Percentiles rank a stretch among this genome's conserved stretches.
These are phyloP conservation scores for Psilocybe tampanensis DNA, from an alignment of 768 basidiomycete species.

Conservation along the genomic window DNA sequence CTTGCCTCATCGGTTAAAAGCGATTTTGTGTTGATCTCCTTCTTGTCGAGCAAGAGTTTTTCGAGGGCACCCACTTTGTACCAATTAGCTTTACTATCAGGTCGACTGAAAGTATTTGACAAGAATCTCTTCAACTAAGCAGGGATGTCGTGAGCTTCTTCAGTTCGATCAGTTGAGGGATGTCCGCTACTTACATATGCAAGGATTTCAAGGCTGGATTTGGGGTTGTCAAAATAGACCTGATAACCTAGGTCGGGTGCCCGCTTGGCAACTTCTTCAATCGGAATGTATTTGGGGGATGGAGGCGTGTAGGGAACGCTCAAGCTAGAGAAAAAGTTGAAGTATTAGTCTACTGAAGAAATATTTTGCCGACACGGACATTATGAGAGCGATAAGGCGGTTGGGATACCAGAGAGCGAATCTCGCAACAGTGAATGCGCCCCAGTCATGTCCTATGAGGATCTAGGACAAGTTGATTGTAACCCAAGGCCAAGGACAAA, in stretches of 20 bases:
- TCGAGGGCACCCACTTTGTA: slow-evolving; percentile 27
- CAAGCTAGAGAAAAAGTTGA: slow-evolving; percentile 41
- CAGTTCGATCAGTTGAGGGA: background rate
- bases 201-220: slow-evolving; percentile 58
- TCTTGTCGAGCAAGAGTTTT: slow-evolving; percentile 23
- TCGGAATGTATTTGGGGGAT: slow-evolving; percentile 43
- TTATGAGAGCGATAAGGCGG: slow-evolving; percentile 55
- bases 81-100: slow-evolving; percentile 20
- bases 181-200: slow-evolving; percentile 40
- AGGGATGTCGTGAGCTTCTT: background rate
- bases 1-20: slow-evolving; percentile 30
- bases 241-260: slow-evolving; percentile 70
- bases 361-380: slow-evolving; percentile 42
- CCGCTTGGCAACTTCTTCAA: slow-evolving; percentile 50
- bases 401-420: slow-evolving; percentile 77
- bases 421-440: slow-evolving; percentile 60
- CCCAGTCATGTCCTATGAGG: slow-evolving; percentile 85
- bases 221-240: slow-evolving; percentile 58
- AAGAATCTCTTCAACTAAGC: slow-evolving; percentile 42
- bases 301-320: slow-evolving; percentile 73
- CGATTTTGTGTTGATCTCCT: slow-evolving; percentile 13
- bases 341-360: background rate
- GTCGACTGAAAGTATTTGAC: slow-evolving; percentile 26
- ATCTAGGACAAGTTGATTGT: slow-evolving; percentile 37
- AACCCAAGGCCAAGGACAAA: background rate